Evolutionary conservation across 441 rosid genomes (phyloP).

Genomic region (Erodium texanum): DNA sequence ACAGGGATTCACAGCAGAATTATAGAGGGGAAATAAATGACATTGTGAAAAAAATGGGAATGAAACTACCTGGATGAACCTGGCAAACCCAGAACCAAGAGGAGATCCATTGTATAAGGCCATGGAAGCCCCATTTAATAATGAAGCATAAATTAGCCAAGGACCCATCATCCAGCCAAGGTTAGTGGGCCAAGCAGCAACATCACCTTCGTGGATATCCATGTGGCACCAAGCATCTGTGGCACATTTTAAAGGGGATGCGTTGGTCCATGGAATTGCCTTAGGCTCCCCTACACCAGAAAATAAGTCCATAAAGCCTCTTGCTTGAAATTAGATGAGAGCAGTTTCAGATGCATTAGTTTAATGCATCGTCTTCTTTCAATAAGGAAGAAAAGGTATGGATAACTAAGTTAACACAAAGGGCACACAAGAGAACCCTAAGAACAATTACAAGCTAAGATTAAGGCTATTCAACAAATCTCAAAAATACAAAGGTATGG

Average conservation of each 20-base stretch:
- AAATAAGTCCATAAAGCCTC: conserved; percentile 18
- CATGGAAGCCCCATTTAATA: conserved; percentile 77
- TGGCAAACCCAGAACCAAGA: conserved; percentile 69
- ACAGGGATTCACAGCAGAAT: neutral
- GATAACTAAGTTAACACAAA: neutral
- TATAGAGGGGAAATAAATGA: conserved; percentile 1
- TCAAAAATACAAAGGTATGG: neutral
- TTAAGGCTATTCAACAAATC: neutral
- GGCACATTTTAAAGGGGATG: conserved; percentile 71
- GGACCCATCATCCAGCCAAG: conserved; percentile 99
- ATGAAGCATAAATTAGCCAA: conserved; percentile 87
- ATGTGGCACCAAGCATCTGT: conserved; percentile 99
- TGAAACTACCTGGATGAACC: conserved; percentile 67
- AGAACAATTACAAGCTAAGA: neutral
- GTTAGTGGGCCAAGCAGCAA: conserved; percentile 93
- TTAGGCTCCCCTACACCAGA: conserved; percentile 78
- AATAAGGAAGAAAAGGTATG: neutral
- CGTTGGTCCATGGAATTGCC: conserved; percentile 86
- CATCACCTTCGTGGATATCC: conserved; percentile 64
- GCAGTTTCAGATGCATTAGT: neutral
- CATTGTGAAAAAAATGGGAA: conserved; percentile 3
- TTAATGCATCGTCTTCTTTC: neutral
- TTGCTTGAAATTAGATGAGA: conserved; percentile 3
- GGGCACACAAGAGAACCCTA: neutral
- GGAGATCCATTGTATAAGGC: conserved; percentile 92